Base-by-base conservation (phyloP, 106 monocot genomes). In the Gastrodia elata region DNA sequence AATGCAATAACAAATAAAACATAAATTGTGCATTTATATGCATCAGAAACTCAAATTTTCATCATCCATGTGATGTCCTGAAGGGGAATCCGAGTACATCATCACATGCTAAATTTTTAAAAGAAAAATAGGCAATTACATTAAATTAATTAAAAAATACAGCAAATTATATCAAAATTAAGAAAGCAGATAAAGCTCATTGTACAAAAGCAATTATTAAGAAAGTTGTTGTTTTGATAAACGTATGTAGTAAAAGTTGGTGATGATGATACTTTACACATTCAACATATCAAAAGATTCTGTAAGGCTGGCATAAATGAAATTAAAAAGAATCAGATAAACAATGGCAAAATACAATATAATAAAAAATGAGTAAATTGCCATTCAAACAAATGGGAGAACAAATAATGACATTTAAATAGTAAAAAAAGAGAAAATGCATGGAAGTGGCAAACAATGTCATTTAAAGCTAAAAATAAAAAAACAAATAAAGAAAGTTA, bases 61-160 rank as follows among this genome's bases (percentile, higher is more conserved):
- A 96, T 97, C 92, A 90, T 86, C 79, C 87, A 91, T 24, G 49
- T 76, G 85, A 85, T 90, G 81, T 92, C 76, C 83, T 87, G 89
- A 89, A 92, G 92, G 89, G 95, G 92, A 96, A 92, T 96, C 95
- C 87, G 83, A 92, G 95, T 77, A 82, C 68, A 33, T 96, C 95
- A 80, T 96, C 96, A 86, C 80, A 59, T 92, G 86, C 86, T 68
- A 68, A 35, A 39, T 34, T 1, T 37, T 27, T n/a, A n/a, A n/a
- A n/a, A 38, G 2, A 10, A n/a, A 1, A 5, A 38, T 37, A n/a
- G 36, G n/a, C n/a, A 67, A 11, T 13, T 39, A 39, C 61, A 30
- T n/a, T 61, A 11, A 58, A 58, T 10, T 26, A 58, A 25, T 22
- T 26, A 25, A 26, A 58, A 58, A 1, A 58, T 10, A 58, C 24